These are phyloP conservation scores for Nemania bipapillata DNA, from an alignment of 2,329 filamentous ascomycete species.

Conservation along the genomic window DNA sequence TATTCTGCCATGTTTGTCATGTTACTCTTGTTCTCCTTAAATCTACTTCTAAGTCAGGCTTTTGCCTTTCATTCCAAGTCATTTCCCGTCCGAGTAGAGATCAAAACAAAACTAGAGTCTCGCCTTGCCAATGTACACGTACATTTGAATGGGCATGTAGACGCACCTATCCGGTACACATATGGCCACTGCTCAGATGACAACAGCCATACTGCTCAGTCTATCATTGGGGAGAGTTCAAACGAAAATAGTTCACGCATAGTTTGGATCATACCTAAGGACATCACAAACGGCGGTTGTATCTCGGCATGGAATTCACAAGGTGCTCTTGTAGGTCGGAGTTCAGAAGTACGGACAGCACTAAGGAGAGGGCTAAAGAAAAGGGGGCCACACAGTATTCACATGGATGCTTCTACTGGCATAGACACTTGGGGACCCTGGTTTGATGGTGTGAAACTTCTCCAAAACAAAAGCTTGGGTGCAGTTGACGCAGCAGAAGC, in stretches of 20 bases:
- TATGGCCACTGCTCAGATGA: conserved; percentile 2
- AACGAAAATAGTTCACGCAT: background rate
- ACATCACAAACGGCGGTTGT: background rate
- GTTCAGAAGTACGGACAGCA: background rate
- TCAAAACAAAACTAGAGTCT: background rate
- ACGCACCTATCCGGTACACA: conserved; percentile 1
- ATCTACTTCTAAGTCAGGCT: background rate
- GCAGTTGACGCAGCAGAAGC: background rate
- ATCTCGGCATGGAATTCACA: conserved; percentile 5
- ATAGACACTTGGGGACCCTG: conserved; percentile 13
- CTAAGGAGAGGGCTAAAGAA: background rate
- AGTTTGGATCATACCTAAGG: conserved; percentile 1
- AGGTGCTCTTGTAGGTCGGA: background rate
- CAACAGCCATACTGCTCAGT: background rate
- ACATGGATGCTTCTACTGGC: conserved; percentile 1
- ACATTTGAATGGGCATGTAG: background rate
- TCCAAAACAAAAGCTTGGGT: background rate
- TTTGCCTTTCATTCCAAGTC: background rate
- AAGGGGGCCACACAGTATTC: conserved; percentile 3
- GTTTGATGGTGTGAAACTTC: conserved; percentile 8
- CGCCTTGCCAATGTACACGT: conserved; percentile 6
- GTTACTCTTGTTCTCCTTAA: background rate
- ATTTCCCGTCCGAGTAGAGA: conserved; percentile 8
- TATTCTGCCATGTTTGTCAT: background rate
- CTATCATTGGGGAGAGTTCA: background rate